Base-by-base conservation (phyloP, 306 rosid species). In the apple (Malus domestica) region DNA sequence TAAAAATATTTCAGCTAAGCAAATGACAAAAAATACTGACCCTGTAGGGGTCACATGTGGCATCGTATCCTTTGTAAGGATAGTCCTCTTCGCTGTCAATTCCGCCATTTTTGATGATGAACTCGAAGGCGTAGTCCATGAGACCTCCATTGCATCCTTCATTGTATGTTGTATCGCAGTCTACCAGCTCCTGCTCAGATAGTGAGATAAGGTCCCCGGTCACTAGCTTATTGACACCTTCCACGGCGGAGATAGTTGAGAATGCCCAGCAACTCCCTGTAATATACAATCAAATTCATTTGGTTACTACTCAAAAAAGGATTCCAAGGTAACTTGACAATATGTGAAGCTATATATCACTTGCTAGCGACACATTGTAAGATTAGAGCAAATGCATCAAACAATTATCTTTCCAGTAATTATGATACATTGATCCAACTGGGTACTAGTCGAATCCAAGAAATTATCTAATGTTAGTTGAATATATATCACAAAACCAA, bases 231-330 rank as follows among this genome's bases (percentile, higher is more conserved):
- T 91, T 94, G 71, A 94, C 83, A 30, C 96, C 97, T 86, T 94
- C 98, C 25, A 94, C 96, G 0, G 98, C 83, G 45, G 84, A 59
- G 35, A 90, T 40, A 10, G 96, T 81, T 44, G 98, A 83, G 86
- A 91, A 94, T 33, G 98, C 97, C 98, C 98, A 91, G 87, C 96
- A 91, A 72, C 98, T 88, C 88, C 93, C 98, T 94, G 72, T 84
- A 82, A 10, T 7, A 42, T 4, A 20, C 38, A 62, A 27, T 23
- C n/a, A 75, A 22, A 51, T 57, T 29, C 18, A 30, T 57, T 18
- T 2, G 9, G 75, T 78, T 25, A 82, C 1, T 0, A 12, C 62
- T n/a, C 62, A n/a, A 8, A 1, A 52, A 51, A 51, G 6, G 18
- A 51, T 51, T 51, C 55, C 55, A 51, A 18, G 19, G 55, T 51